These are phyloP conservation scores for Amanita rubescens DNA, from an alignment of 768 basidiomycete genomes.

Conservation along the genomic window DNA sequence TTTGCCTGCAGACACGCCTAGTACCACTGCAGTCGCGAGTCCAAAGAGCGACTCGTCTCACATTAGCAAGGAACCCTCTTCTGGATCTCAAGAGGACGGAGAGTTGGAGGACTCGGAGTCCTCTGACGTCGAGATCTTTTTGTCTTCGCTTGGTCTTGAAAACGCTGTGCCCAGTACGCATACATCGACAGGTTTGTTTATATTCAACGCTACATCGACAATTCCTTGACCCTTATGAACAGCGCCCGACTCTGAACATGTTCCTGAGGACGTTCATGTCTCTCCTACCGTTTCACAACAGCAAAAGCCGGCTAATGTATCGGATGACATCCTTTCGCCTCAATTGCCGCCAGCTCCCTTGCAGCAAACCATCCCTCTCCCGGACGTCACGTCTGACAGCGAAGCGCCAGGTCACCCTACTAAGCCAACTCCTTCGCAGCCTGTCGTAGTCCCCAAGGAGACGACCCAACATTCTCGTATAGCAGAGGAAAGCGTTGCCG, in stretches of 20 bases:
- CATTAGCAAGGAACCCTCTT: neutral
- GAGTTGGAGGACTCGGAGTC: constrained; percentile 6
- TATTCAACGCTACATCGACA: neutral
- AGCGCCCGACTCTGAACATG: neutral
- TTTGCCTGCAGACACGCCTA: neutral
- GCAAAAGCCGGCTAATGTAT: neutral
- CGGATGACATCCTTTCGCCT: constrained; percentile 7
- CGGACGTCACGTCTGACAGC: constrained; percentile 13
- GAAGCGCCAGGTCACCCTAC: constrained; percentile 9
- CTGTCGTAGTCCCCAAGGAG: constrained; percentile 1
- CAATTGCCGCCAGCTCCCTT: constrained; percentile 23
- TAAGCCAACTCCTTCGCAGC: constrained; percentile 8
- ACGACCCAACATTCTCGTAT: neutral
- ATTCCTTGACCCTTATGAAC: neutral
- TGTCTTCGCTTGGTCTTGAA: constrained; percentile 6
- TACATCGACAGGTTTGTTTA: constrained; percentile 1
- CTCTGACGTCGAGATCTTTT: constrained; percentile 4
- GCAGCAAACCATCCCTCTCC: constrained; percentile 26
- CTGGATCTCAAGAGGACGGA: constrained; percentile 1
- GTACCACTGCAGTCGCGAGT: neutral
- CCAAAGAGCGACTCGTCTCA: neutral
- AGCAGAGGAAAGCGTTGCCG: constrained; percentile 6
- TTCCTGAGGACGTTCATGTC: neutral
- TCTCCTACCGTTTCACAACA: neutral
- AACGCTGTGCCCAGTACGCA: neutral